These are phyloP conservation scores for Porphyridium purpureum DNA, from an alignment of 23 red algal genomes.

Conservation along the genomic window DNA sequence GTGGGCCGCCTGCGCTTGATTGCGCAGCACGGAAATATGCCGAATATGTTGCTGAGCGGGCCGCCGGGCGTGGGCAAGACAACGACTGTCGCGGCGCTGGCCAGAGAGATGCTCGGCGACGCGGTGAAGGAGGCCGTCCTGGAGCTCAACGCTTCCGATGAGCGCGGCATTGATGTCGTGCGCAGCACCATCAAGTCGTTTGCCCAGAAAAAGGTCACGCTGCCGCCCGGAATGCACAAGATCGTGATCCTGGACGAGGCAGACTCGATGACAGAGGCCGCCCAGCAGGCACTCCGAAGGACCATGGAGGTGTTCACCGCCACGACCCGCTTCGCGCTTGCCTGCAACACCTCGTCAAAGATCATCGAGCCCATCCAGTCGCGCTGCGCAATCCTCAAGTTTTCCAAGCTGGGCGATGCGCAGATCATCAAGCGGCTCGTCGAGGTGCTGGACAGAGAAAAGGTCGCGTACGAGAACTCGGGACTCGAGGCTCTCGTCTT, in stretches of 20 bases:
- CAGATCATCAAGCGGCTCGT: slow-evolving; percentile 33
- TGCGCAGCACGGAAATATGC: slow-evolving; percentile 72
- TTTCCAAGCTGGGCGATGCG: slow-evolving; percentile 41
- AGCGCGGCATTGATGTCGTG: slow-evolving; percentile 90
- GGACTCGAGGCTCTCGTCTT: slow-evolving; percentile 83
- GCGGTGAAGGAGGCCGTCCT: slow-evolving; percentile 60
- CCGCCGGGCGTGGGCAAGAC: slow-evolving; percentile 94
- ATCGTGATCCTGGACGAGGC: slow-evolving; percentile 97
- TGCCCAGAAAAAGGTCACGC: slow-evolving; percentile 66
- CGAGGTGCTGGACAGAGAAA: slow-evolving; percentile 36
- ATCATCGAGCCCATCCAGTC: slow-evolving; percentile 99
- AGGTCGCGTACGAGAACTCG: slow-evolving; percentile 29
- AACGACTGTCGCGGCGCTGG: slow-evolving; percentile 59
- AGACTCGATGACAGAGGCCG: slow-evolving; percentile 86
- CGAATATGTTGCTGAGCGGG: slow-evolving; percentile 67
- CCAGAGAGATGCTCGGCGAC: slow-evolving; percentile 52
- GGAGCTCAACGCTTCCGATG: slow-evolving; percentile 96
- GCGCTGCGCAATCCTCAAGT: slow-evolving; percentile 70
- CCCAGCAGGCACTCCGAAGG: slow-evolving; percentile 85
- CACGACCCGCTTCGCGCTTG: slow-evolving; percentile 84
- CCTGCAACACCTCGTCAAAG: slow-evolving; percentile 67
- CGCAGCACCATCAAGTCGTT: slow-evolving; percentile 91
- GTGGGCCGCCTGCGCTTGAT: slow-evolving; percentile 53
- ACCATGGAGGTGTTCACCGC: slow-evolving; percentile 90
- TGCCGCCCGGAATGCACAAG: slow-evolving; percentile 79